Evolutionary conservation across 2,329 filamentous ascomycete genomes (phyloP).

Genomic region (Fusarium mexicanum): DNA sequence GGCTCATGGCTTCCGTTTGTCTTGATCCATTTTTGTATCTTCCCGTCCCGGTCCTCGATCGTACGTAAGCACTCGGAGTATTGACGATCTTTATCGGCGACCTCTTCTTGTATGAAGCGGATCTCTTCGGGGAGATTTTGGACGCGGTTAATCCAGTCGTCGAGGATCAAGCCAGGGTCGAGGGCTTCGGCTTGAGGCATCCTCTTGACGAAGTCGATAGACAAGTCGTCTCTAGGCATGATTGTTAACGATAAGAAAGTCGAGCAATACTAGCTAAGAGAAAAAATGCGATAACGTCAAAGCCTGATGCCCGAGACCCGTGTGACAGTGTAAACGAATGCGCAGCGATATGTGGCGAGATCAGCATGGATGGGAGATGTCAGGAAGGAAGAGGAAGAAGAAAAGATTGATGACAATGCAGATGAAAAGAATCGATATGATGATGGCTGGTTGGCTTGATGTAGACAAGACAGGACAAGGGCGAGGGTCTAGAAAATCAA

Average conservation of each 20-base stretch:
- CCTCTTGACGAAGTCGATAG: slow-evolving; percentile 75
- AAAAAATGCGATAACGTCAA: slow-evolving; percentile 36
- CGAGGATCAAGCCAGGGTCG: slow-evolving; percentile 75
- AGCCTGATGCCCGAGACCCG: slow-evolving; percentile 23
- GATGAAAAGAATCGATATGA: slow-evolving; percentile 28
- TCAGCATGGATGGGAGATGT: slow-evolving; percentile 22
- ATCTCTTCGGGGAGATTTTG: slow-evolving; percentile 86
- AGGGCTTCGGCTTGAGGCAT: slow-evolving; percentile 70
- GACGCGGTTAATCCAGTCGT: slow-evolving; percentile 79
- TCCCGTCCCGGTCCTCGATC: slow-evolving; percentile 76
- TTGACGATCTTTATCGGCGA: slow-evolving; percentile 79
- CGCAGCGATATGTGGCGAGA: slow-evolving; percentile 15
- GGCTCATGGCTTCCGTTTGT: slow-evolving; percentile 76
- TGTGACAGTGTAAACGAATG: slow-evolving; percentile 28
- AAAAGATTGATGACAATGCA: slow-evolving; percentile 19
- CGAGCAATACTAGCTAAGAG: slow-evolving; percentile 37
- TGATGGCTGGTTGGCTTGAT: slow-evolving; percentile 32
- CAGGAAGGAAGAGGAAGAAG: slow-evolving; percentile 11
- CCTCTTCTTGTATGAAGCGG: slow-evolving; percentile 84
- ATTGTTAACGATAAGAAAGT: slow-evolving; percentile 61
- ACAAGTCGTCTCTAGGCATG: slow-evolving; percentile 78
- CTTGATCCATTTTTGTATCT: slow-evolving; percentile 85
- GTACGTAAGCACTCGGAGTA: slow-evolving; percentile 74
- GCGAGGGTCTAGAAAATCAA: slow-evolving; percentile 34
- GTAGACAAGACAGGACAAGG: slow-evolving; percentile 32